These are phyloP conservation scores for Eucalyptus polybractea DNA, from an alignment of 345 rosid genomes.

Conservation along the genomic window DNA sequence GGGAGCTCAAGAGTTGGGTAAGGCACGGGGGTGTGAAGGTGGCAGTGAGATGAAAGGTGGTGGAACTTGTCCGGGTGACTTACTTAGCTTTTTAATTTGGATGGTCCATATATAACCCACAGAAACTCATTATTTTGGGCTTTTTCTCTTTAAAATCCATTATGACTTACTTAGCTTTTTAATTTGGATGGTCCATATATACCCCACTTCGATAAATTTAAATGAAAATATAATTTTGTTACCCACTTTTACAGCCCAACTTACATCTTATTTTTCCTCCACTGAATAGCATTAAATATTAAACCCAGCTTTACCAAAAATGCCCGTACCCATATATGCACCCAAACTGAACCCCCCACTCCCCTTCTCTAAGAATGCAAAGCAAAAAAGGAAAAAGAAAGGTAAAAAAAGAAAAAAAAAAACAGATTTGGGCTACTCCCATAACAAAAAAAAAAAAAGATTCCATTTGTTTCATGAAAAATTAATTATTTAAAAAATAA, in stretches of 20 bases:
- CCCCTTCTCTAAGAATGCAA: too few relatives aligned
- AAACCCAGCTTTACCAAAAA: not conserved
- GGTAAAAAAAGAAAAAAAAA: too few relatives aligned
- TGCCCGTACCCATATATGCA: not conserved
- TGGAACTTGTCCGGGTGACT: not conserved
- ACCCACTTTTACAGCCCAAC: not conserved
- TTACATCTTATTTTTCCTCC: not conserved
- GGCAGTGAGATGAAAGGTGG: not conserved
- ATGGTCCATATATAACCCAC: too few relatives aligned
- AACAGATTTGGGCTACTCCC: too few relatives aligned
- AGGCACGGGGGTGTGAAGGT: not conserved
- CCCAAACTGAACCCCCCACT: too few relatives aligned
- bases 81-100: too few relatives aligned
- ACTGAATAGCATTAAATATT: not conserved
- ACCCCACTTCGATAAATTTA: too few relatives aligned
- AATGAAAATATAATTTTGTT: too few relatives aligned
- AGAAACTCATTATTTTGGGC: not conserved
- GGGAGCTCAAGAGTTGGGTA: not conserved
- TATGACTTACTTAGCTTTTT: not conserved
- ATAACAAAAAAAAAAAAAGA: too few relatives aligned
- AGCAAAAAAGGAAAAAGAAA: too few relatives aligned
- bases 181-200: not conserved
- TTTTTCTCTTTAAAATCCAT: not conserved
- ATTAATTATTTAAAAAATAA: too few relatives aligned
- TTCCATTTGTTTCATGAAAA: too few relatives aligned